Conservation (phyloP, 495 filamentous ascomycete species). For the Neurospora cerealis region DNA sequence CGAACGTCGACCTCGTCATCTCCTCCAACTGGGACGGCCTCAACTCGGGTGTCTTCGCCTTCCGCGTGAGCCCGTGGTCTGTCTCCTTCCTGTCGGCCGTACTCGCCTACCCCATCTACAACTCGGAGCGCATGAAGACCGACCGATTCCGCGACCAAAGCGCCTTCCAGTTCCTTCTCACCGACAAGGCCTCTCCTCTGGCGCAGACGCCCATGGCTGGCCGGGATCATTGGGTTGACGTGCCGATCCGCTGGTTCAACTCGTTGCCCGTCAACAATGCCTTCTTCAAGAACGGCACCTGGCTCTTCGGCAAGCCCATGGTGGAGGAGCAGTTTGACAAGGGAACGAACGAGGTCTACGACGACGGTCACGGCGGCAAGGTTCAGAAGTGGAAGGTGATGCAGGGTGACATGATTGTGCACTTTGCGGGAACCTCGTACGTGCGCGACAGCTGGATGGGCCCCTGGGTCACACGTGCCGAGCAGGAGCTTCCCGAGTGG, state of each 20-base stretch:
- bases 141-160: conserved; percentile 21
- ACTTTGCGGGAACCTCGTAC: conserved; percentile 14
- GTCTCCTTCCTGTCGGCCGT: conserved; percentile 37
- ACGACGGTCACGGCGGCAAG: conserved; percentile 12
- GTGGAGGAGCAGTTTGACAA: conserved; percentile 12
- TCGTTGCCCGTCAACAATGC: conserved; percentile 21
- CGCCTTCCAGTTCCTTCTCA: conserved; percentile 19
- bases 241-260: conserved; percentile 24
- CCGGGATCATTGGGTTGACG: conserved; percentile 15
- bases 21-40: conserved; percentile 45
- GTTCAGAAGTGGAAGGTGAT: conserved; percentile 20
- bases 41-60: conserved; percentile 45
- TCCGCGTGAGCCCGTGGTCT: conserved; percentile 40
- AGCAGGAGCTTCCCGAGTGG: conserved; percentile 14
- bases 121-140: conserved; percentile 25
- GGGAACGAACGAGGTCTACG: conserved; percentile 11
- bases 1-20: conserved; percentile 36
- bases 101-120: conserved; percentile 33
- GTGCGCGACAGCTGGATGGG: conserved; percentile 21
- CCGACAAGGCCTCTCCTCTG: conserved; percentile 9
- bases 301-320: conserved; percentile 18
- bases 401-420: conserved; percentile 17
- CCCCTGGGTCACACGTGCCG: conserved; percentile 14
- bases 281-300: conserved; percentile 15
- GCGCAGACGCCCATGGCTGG: conserved; percentile 10